Conservation (phyloP, 164 flowering plant genomes). For the Nymphaea colorata region DNA sequence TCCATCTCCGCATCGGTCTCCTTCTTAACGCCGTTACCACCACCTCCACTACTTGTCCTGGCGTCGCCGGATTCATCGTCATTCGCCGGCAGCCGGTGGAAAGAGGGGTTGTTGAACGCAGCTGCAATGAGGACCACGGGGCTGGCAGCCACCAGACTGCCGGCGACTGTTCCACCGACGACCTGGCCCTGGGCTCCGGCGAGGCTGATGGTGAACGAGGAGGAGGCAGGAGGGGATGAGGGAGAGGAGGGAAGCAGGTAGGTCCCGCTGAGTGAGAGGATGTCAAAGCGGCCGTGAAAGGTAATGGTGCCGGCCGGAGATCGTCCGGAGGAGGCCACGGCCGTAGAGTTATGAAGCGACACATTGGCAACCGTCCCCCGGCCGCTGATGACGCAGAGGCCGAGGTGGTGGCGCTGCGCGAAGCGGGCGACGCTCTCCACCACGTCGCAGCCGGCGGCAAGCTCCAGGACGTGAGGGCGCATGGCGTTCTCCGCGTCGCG, state of each 20-base stretch:
- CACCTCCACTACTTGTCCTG: neutral
- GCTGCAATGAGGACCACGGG: slow-evolving; percentile 47
- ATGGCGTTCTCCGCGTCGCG: slow-evolving; percentile 35
- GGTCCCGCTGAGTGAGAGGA: slow-evolving; percentile 55
- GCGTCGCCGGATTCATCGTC: slow-evolving; percentile 15
- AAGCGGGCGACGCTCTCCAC: slow-evolving; percentile 34
- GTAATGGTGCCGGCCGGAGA: slow-evolving; percentile 34
- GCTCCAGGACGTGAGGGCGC: slow-evolving; percentile 61
- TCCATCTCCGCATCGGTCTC: neutral
- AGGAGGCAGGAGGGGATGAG: slow-evolving; percentile 6
- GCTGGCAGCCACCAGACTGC: slow-evolving; percentile 35
- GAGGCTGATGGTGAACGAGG: slow-evolving; percentile 23
- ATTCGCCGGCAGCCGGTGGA: slow-evolving; percentile 35
- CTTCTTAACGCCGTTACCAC: neutral
- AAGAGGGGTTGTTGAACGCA: slow-evolving; percentile 33
- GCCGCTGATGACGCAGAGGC: slow-evolving; percentile 47
- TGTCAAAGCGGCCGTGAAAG: slow-evolving; percentile 65
- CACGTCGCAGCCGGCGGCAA: slow-evolving; percentile 43
- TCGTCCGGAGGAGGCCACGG: slow-evolving; percentile 1
- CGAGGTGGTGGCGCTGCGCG: slow-evolving; percentile 31
- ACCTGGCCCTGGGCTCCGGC: slow-evolving; percentile 69
- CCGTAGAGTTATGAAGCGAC: slow-evolving; percentile 51
- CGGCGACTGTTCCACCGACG: slow-evolving; percentile 58
- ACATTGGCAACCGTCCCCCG: slow-evolving; percentile 65
- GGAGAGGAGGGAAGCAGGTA: slow-evolving; percentile 12